Evolutionary conservation across 768 basidiomycete species (phyloP).

Genomic region (Lactarius vividus): DNA sequence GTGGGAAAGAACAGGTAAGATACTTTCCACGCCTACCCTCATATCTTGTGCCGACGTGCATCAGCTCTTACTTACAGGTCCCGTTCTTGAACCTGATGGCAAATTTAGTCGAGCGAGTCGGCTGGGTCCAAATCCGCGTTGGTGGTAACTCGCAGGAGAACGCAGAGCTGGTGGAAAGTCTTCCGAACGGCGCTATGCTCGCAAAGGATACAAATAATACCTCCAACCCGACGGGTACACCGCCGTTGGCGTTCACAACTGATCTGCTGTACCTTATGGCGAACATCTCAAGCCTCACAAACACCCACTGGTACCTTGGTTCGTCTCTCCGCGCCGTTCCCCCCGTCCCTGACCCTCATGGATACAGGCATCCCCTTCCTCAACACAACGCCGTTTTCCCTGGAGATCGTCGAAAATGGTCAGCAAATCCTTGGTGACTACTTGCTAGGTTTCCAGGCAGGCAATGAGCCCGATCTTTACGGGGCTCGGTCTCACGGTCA

Average conservation of each 20-base stretch:
- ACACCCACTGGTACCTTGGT: conserved; percentile 65
- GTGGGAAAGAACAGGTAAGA: conserved; percentile 46
- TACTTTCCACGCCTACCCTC: not conserved
- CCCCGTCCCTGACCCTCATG: not conserved
- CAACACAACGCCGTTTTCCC: conserved; percentile 50
- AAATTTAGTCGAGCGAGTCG: conserved; percentile 62
- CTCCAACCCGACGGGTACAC: conserved; percentile 60
- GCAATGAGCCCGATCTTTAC: conserved; percentile 82
- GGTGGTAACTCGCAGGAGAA: conserved; percentile 83
- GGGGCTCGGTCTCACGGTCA: conserved; percentile 27
- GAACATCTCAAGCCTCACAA: conserved; percentile 56
- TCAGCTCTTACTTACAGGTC: conserved; percentile 50
- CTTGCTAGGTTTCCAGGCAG: conserved; percentile 64
- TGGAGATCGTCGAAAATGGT: conserved; percentile 54
- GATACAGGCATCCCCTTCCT: conserved; percentile 59
- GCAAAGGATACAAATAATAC: conserved; percentile 44
- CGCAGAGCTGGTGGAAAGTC: conserved; percentile 47
- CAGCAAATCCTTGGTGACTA: conserved; percentile 61
- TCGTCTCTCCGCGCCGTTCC: conserved; percentile 2
- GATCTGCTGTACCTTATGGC: conserved; percentile 66
- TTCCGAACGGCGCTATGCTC: conserved; percentile 48
- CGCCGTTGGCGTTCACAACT: conserved; percentile 58
- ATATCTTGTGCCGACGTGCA: not conserved
- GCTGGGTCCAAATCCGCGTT: conserved; percentile 59
- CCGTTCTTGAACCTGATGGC: conserved; percentile 77